Evolutionary conservation across 257 asterid species (phyloP), one percentile per base, ranked within the genome.

Genomic region (Catharanthus roseus): DNA sequence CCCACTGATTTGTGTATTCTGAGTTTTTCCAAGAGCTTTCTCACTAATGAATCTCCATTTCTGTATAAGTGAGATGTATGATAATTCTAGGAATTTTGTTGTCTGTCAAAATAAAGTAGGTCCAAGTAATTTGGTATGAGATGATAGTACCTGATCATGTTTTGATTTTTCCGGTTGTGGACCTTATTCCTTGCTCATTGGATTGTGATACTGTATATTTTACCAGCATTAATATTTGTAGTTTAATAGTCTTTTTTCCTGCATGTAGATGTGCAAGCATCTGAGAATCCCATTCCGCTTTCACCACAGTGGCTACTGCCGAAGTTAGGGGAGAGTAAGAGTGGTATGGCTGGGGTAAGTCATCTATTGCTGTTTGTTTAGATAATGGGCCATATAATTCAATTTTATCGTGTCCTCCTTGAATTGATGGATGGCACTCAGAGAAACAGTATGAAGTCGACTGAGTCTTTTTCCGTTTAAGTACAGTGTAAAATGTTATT

Each of bases 271-370:
- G 72, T 79, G 77, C 90, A 85, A 77, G 95, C 84, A 83, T 74
- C 88, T 19, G 87, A 87, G 82, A 80, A 74, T 82, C 68, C 92
- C 74, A 86, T 95, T 70, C 96, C 99, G 51, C 97, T 95, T 60
- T 89, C 97, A 70, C 99, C 99, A 7, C 97, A 95, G 83, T 95
- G 99, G 99, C 97, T 90, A 73, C 87, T 83, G 60, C 85, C 97
- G 55, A 95, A 91, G 78, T 75, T 86, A 16, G 98, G 92, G 83
- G 99, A 95, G 78, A 85, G 58, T 61, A 95, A 88, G 84, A 74
- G 88, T 82, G 96, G 86, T 73, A 74, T 74, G 15, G 79, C 84
- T 66, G 95, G 82, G 93, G 99, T 95, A 82, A 60, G 97, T 80
- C 63, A 23, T 16, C 65, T 70, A 29, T 66, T 54, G 42, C 73